Evolutionary conservation across 345 rosid genomes (phyloP).

Genomic region (Corchorus capsularis): DNA sequence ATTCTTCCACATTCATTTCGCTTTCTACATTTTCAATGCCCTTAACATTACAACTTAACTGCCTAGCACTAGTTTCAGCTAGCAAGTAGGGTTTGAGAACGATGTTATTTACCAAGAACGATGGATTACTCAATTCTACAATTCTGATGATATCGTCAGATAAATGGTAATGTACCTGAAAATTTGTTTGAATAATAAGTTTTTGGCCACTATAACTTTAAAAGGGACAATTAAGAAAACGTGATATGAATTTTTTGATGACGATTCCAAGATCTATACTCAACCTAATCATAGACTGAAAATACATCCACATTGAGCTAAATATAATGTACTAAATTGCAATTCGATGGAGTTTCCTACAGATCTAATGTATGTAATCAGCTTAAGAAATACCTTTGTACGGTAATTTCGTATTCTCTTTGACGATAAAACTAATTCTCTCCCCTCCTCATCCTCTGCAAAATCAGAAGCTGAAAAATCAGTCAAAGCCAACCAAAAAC

Average conservation of each 20-base stretch:
- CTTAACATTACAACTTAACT: constrained; percentile 18
- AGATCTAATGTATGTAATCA: neutral
- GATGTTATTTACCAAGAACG: constrained; percentile 21
- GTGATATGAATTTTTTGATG: neutral
- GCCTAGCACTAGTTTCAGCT: constrained; percentile 31
- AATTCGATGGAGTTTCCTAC: neutral
- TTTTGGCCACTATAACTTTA: neutral
- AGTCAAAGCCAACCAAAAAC: neutral
- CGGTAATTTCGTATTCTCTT: constrained; percentile 34
- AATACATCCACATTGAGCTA: constrained; percentile 18
- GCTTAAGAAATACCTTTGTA: constrained; percentile 32
- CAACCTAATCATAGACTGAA: neutral
- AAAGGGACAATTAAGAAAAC: neutral
- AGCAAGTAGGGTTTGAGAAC: constrained; percentile 30
- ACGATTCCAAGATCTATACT: constrained; percentile 2
- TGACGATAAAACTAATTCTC: neutral
- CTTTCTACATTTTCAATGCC: constrained; percentile 18
- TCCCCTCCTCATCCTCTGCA: constrained; percentile 21
- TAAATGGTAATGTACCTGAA: constrained; percentile 38
- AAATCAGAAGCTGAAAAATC: neutral
- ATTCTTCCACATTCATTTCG: constrained; percentile 15
- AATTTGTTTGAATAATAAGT: constrained; percentile 8
- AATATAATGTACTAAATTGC: neutral
- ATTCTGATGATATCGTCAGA: constrained; percentile 28
- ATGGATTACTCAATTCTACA: constrained; percentile 12